Evolutionary conservation across 441 rosid genomes (phyloP).

Genomic region (Brassica hybrid): DNA sequence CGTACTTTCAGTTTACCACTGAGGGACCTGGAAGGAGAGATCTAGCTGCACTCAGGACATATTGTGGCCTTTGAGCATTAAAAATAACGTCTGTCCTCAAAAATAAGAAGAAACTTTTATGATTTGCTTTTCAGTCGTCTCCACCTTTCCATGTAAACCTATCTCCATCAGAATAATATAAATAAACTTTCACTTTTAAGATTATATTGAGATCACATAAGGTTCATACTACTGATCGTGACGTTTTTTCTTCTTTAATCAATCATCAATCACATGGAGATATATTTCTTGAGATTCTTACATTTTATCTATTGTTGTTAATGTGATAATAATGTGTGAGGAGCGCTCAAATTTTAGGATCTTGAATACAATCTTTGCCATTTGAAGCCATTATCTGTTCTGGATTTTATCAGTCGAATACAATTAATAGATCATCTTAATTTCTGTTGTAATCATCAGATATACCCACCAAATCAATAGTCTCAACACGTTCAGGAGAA

Average conservation of each 20-base stretch:
- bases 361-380: neutral
- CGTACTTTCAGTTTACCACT: neutral
- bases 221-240: too few relatives aligned
- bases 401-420: neutral
- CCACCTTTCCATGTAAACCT: too few relatives aligned
- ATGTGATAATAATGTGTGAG: neutral
- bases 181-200: too few relatives aligned
- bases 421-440: neutral
- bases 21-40: slow-evolving; percentile 29
- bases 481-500: neutral
- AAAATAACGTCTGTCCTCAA: too few relatives aligned
- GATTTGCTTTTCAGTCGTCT: too few relatives aligned
- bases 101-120: too few relatives aligned
- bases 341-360: neutral
- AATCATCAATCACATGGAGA: too few relatives aligned
- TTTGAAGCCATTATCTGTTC: neutral
- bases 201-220: too few relatives aligned
- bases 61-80: neutral
- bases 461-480: neutral
- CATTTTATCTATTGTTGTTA: neutral
- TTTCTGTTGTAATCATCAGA: neutral
- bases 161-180: too few relatives aligned
- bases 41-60: neutral
- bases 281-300: too few relatives aligned
- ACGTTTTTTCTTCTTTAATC: too few relatives aligned